Base-by-base conservation (phyloP, 768 basidiomycete genomes). In the Podaxis sp. region DNA sequence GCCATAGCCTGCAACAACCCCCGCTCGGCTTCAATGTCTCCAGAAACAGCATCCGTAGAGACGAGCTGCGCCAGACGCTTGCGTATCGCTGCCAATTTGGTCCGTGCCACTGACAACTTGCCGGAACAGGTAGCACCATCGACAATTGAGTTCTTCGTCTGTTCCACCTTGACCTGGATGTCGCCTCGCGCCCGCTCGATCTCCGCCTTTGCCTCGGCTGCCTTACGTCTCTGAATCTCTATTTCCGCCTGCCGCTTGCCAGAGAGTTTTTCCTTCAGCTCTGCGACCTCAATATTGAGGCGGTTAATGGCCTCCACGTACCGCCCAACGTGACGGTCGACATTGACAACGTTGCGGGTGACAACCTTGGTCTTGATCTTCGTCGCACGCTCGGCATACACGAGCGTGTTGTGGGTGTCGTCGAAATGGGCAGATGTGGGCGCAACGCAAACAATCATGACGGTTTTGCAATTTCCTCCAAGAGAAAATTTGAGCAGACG, bases 291-390 rank as follows among this genome's bases (percentile, higher is more conserved):
- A 42, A 81, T 74, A 67, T 94, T 92, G 66, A 96, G 88, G 59
- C 93, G 80, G 71, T 94, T 92, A 69, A 99, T 97, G 57, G 94
- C 93, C 74, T 94, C 92, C 52, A 97, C 92, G 70, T 98, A 99
- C 75, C 90, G 93, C 39, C 92, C 93, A 65, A 98, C 96, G 71
- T 98, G 94, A 15, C 96, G 85, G 69, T 96, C 90, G 65, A 98
- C 93, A 66, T 96, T 95, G 69, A 96, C 89, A 33, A 96, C 90
- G 72, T 99, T 99, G 51, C 94, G 85, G 1, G 96, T 95, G 64
- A 98, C 89, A 59, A 98, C 95, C 73, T 94, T 96, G 17, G 96
- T 99, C 80, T 96, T 96, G 77, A 99, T 98, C 79, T 95, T 94
- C 63, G 97, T 97, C 28, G 97, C 96, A 52, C 96, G 90, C 69